A percentile compares a stretch with the other conserved stretches of the same genome.
Conservation (phyloP, 192 early-diverging fungal genomes). For the Powellomyces hirtus region DNA sequence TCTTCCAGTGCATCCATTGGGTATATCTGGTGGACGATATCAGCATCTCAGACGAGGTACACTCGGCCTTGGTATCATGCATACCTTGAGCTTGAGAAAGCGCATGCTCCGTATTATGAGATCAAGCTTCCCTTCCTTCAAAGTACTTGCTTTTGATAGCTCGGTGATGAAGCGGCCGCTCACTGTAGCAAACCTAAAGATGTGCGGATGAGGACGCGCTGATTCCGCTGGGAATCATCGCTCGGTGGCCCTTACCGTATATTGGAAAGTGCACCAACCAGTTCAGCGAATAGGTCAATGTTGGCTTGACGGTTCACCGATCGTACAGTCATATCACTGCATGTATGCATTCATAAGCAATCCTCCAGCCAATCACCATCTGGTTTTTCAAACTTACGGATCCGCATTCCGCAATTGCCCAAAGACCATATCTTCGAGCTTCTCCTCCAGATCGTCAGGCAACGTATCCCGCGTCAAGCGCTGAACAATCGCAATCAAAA, state of each 20-base stretch:
- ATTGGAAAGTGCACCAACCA: constrained; percentile 89
- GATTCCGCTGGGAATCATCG: background rate
- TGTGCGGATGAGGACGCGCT: background rate
- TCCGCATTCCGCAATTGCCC: constrained; percentile 82
- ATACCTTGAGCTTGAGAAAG: constrained; percentile 81
- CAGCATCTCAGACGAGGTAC: too few species aligned
- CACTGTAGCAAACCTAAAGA: constrained; percentile 76
- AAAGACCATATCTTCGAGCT: constrained; percentile 93
- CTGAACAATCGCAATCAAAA: constrained; percentile 80
- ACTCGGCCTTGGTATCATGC: background rate
- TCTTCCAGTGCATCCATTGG: constrained; percentile 92
- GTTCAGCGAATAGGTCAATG: constrained; percentile 84
- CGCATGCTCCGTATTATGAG: constrained; percentile 87
- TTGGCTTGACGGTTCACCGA: constrained; percentile 82
- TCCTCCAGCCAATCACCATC: background rate
- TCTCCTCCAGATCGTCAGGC: constrained; percentile 77
- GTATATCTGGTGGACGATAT: constrained; percentile 66
- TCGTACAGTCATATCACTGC: constrained; percentile 38
- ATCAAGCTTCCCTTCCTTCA: constrained; percentile 75
- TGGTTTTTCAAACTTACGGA: constrained; percentile 57
- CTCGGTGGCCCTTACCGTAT: constrained; percentile 50
- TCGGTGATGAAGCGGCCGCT: constrained; percentile 82
- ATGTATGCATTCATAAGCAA: background rate
- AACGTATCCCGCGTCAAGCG: constrained; percentile 69
- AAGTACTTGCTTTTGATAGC: constrained; percentile 27